Conservation (phyloP, 2,329 filamentous ascomycete species). For the Aspergillus amoenus region DNA sequence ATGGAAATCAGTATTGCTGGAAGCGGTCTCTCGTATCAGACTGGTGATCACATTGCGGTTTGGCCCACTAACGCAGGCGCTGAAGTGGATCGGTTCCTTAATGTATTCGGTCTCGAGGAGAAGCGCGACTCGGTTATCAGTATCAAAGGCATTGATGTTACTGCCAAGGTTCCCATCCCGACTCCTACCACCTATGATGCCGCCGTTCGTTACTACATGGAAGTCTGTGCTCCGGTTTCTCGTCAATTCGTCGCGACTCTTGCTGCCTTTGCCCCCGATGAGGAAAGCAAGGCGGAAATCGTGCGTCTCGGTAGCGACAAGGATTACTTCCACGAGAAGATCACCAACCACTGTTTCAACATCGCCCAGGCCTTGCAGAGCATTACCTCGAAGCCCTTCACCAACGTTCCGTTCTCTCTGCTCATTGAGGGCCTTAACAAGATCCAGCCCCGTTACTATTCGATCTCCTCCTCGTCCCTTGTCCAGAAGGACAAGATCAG, state of each 20-base stretch:
- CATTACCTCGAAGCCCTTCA: constrained; percentile 74
- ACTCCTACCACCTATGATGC: constrained; percentile 96
- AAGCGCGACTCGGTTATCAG: constrained; percentile 82
- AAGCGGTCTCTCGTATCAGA: constrained; percentile 90
- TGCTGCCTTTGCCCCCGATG: constrained; percentile 84
- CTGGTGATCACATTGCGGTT: constrained; percentile 93
- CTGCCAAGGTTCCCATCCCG: constrained; percentile 96
- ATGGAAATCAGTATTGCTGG: constrained; percentile 90
- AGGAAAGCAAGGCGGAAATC: constrained; percentile 83
- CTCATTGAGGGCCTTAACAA: constrained; percentile 93
- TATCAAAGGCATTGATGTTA: constrained; percentile 89
- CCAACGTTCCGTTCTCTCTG: constrained; percentile 85
- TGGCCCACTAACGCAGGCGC: constrained; percentile 95
- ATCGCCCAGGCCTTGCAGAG: constrained; percentile 79
- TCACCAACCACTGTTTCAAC: constrained; percentile 79
- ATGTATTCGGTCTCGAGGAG: constrained; percentile 69
- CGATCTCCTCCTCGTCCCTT: constrained; percentile 93
- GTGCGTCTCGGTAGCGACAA: constrained; percentile 86
- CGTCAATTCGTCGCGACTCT: constrained; percentile 90
- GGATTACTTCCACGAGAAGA: constrained; percentile 89
- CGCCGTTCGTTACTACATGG: constrained; percentile 90
- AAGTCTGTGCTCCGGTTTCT: constrained; percentile 91
- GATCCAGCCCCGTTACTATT: constrained; percentile 97
- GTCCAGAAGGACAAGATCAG: constrained; percentile 95
- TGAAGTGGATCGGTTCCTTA: constrained; percentile 87